Conservation (phyloP, 2,329 filamentous ascomycete species). For the Penicillium griseofulvum region DNA sequence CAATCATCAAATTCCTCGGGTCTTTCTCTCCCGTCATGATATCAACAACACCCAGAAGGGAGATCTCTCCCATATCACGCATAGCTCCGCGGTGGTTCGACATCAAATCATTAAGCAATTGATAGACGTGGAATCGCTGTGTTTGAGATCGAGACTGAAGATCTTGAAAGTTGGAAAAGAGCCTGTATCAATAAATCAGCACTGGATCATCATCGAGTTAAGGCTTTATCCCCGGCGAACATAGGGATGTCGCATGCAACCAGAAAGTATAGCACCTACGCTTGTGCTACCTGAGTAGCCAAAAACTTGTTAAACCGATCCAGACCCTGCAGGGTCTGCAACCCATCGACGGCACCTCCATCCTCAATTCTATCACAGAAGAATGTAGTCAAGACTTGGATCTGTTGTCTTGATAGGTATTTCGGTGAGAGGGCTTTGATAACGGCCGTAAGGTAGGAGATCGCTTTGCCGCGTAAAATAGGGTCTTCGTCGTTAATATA, state of each 20-base stretch:
- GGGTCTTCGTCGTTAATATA: conserved; percentile 67
- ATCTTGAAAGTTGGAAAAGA: conserved; percentile 54
- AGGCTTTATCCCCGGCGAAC: conserved; percentile 11
- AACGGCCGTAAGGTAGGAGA: conserved; percentile 45
- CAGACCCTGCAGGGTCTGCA: conserved; percentile 58
- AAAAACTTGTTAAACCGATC: conserved; percentile 60
- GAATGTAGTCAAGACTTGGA: conserved; percentile 62
- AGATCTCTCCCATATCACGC: conserved; percentile 57
- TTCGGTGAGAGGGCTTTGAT: conserved; percentile 52
- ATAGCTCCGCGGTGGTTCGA: conserved; percentile 60
- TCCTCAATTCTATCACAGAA: conserved; percentile 63
- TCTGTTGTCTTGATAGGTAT: conserved; percentile 60
- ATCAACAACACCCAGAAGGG: conserved; percentile 60
- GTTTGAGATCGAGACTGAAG: conserved; percentile 61
- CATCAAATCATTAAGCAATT: conserved; percentile 61
- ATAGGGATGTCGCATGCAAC: conserved; percentile 1
- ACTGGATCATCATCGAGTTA: neutral
- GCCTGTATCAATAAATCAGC: conserved; percentile 33
- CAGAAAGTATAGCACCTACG: conserved; percentile 40
- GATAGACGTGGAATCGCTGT: conserved; percentile 63
- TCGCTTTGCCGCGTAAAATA: conserved; percentile 58
- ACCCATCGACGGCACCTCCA: conserved; percentile 58
- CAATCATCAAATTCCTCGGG: conserved; percentile 67
- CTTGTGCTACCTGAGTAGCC: conserved; percentile 53
- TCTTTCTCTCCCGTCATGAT: conserved; percentile 69